Percentiles rank a stretch among this genome's conserved stretches.
These are phyloP conservation scores for Aristolochia californica DNA, from an alignment of 164 flowering plant genomes.

Conservation along the genomic window DNA sequence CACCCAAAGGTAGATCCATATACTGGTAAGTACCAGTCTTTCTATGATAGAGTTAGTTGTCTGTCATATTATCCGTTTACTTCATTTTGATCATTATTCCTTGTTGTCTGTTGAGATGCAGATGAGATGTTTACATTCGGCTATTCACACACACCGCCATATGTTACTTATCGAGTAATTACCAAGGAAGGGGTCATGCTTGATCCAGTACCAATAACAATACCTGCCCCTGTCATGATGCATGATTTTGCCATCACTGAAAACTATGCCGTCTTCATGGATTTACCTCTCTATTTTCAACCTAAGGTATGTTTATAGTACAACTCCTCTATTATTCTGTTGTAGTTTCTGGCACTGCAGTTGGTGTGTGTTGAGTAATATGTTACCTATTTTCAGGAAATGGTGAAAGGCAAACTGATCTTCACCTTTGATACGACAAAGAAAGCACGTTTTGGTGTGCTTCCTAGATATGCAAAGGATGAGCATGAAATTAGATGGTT, in stretches of 20 bases:
- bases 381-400: conserved; percentile 46
- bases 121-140: conserved; percentile 99
- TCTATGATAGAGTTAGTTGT: not conserved
- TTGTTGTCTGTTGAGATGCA: conserved; percentile 32
- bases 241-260: conserved; percentile 98
- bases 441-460: conserved; percentile 87
- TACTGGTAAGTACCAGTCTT: conserved; percentile 47
- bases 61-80: too few species aligned
- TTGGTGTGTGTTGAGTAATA: not conserved
- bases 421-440: conserved; percentile 70
- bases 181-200: conserved; percentile 87
- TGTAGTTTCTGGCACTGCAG: not conserved
- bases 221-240: conserved; percentile 88
- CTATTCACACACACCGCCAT: conserved; percentile 70
- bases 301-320: conserved; percentile 74
- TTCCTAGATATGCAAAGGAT: conserved; percentile 89
- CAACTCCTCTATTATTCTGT: too few species aligned
- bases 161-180: conserved; percentile 82
- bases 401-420: conserved; percentile 73
- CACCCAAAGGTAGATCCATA: conserved; percentile 93
- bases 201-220: conserved; percentile 92
- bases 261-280: conserved; percentile 92
- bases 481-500: conserved; percentile 87
- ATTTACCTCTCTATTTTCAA: conserved; percentile 76
- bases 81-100: conserved; percentile 4